phyloP scores from a whole-genome alignment of 805 yeast genomes.

The Kodamaea neixiangensis region DNA sequence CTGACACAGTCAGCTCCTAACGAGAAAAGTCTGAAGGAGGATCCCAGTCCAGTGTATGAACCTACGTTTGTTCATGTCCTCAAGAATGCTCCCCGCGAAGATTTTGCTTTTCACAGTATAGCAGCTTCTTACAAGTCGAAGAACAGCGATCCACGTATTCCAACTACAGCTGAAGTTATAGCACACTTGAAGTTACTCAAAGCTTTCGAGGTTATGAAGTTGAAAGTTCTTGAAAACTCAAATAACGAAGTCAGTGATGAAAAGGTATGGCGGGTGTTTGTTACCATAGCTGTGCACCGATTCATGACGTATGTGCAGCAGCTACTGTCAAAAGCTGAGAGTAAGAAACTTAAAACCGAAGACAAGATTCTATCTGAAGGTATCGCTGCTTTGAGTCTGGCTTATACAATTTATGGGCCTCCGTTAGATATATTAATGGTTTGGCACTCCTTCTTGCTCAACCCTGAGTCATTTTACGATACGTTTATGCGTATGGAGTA shows the following conservation, averaged over 20 bases:
- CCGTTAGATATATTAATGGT: slow-evolving; percentile 27
- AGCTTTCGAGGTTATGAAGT: slow-evolving; percentile 22
- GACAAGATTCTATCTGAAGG: background rate
- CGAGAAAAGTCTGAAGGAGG: no score
- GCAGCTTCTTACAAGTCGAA: no score
- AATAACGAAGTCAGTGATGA: slow-evolving; percentile 4
- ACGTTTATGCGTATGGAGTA: slow-evolving; percentile 17
- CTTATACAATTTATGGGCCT: no score
- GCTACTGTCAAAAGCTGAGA: background rate
- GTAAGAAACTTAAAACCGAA: slow-evolving; percentile 8
- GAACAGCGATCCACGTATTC: background rate
- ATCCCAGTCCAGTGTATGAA: no score
- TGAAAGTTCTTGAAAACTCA: slow-evolving; percentile 7
- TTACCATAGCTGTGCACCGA: slow-evolving; percentile 23
- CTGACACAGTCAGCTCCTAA: no score
- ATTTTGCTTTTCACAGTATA: no score
- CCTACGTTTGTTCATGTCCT: no score
- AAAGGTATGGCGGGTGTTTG: slow-evolving; percentile 23
- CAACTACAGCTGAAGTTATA: slow-evolving; percentile 16
- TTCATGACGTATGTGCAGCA: slow-evolving; percentile 23
- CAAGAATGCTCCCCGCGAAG: no score
- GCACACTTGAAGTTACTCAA: slow-evolving; percentile 25
- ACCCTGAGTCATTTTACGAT: slow-evolving; percentile 20
- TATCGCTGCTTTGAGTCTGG: no score
- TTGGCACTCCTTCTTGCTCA: slow-evolving; percentile 26